Conservation (phyloP, 2,329 filamentous ascomycete species). For the Colletotrichum limetticola region DNA sequence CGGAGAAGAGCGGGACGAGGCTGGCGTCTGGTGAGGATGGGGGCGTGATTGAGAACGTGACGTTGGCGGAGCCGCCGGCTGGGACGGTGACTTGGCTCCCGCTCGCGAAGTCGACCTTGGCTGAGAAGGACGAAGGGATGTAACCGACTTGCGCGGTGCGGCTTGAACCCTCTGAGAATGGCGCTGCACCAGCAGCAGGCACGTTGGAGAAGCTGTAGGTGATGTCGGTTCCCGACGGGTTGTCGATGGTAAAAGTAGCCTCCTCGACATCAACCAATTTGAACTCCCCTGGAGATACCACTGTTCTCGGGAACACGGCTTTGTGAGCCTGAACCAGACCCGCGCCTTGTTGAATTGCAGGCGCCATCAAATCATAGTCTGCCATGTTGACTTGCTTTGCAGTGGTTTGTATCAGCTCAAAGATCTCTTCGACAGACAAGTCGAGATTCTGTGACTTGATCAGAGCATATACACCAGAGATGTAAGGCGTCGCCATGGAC, state of each 20-base stretch:
- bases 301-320: conserved; percentile 8
- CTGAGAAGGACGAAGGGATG: conserved; percentile 45
- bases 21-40: conserved; percentile 47
- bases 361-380: neutral
- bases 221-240: conserved; percentile 58
- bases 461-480: conserved; percentile 46
- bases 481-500: conserved; percentile 49
- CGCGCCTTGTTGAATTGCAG: conserved; percentile 28
- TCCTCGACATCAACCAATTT: conserved; percentile 70
- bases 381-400: conserved; percentile 40
- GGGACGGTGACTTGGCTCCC: conserved; percentile 53
- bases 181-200: conserved; percentile 64
- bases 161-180: conserved; percentile 47
- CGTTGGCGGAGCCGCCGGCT: conserved; percentile 51
- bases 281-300: conserved; percentile 65
- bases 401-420: conserved; percentile 43
- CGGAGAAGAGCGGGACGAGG: conserved; percentile 53
- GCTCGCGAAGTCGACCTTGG: conserved; percentile 55
- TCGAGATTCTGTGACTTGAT: conserved; percentile 45
- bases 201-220: conserved; percentile 63
- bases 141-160: neutral
- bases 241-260: conserved; percentile 63
- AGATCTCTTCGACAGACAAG: conserved; percentile 41
- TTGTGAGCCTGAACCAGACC: conserved; percentile 28
- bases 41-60: conserved; percentile 56